Evolutionary conservation across 306 rosid genomes (phyloP), one percentile per base, ranked within the genome.

Genomic region (Vachellia collinsii): DNA sequence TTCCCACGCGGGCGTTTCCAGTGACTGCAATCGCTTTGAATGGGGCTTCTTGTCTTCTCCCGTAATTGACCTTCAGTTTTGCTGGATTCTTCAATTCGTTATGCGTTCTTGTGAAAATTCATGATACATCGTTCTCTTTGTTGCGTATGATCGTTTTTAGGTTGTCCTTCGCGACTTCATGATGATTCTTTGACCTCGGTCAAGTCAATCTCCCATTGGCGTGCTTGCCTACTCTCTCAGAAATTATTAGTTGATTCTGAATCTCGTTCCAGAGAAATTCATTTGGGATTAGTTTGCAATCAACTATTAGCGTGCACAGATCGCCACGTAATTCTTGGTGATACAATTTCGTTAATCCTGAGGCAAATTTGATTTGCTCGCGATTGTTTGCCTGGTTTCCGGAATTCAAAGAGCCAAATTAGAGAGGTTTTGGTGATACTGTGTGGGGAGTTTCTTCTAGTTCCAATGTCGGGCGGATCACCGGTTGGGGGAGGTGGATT

Each of bases 391-490:
- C 29, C 77, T 79, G 73, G 77, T 70, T 65, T 81, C 67, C 14
- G 77, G 79, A 51, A 75, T 72, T 83, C 14, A 23, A 79, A 44
- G 69, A 75, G 43, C 51, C 72, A 13, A 41, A 65, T 37, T 74
- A 68, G 51, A 47, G 66, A 77, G 85, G 63, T 70, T 83, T 81
- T 80, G 81, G 83, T 83, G 80, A 72, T 82, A 79, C 77, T 51
- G 51, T 75, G 69, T 8, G 80, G 75, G 67, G 23, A 43, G 81
- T 71, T 68, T 61, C 72, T 54, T 84, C 39, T 43, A 51, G 80
- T 85, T 79, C 78, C 81, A 56, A 95, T 95, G 99, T 93, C 99
- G 25, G 98, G 98, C 4, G 98, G 99, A 74, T 93, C 99, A 54
- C 97, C 99, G 3, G 87, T 82, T 42, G 94, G 86, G 54, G 92